Evolutionary conservation across 257 asterid genomes (phyloP), one percentile per base, ranked within the genome.

Genomic region (Voacanga thouarsii): DNA sequence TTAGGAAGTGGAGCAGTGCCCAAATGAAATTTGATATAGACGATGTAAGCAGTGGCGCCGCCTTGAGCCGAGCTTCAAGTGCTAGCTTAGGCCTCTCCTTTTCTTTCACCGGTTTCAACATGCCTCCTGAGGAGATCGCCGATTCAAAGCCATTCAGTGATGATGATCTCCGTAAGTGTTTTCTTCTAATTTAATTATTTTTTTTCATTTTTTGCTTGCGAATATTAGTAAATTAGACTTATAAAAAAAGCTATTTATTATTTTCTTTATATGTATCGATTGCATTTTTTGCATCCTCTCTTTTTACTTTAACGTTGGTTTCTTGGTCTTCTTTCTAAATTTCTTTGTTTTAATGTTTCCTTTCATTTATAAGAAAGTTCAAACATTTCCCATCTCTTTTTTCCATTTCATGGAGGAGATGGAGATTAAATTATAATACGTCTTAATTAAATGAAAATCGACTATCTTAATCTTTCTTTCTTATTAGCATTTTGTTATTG

Each of bases 31-130:
- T 89, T 79, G 99, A 96, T 78, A 15, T 89, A 4, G 98, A 96
- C 18, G 99, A 96, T 60, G 80, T 96, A 81, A 89, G 79, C 86
- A 92, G 97, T 78, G 95, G 98, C 43, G 99, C 98, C 51, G 98
- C 97, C 71, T 23, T 96, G 83, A 96, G 99, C 83, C 82, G 99
- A 57, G 99, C 98, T 39, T 93, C 99, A 26, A 93, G 98, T 81
- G 99, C 99, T 65, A 96, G 99, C 84, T 78, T 93, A 71, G 98
- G 98, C 43, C 77, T 95, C 53, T 91, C 98, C 1, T 96, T 96
- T 83, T 83, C 97, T 50, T 92, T 92, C 91, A 90, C 98, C 59
- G 98, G 99, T 47, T 93, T 96, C 81, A 86, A 92, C 3, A 89
- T 89, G 49, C 99, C 99, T 3, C 89, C 91, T 2, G 98, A 96